Conservation (phyloP, 2,329 filamentous ascomycete genomes). For the Arthrobotrys sphaeroides region DNA sequence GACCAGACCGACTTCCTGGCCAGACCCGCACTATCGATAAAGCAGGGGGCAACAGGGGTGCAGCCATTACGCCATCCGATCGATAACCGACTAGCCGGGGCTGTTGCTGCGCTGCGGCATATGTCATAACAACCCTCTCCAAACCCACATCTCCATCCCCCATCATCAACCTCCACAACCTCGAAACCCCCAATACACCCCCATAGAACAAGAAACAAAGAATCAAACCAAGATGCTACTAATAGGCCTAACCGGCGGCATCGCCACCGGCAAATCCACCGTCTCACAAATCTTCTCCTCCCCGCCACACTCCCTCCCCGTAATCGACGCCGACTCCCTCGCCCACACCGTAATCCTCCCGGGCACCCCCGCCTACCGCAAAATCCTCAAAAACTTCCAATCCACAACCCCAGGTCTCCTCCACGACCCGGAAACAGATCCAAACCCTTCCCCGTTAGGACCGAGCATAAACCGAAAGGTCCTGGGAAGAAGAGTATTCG, state of each 20-base stretch:
- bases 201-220: neutral
- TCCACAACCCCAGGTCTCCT: constrained; percentile 87
- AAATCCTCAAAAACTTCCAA: constrained; percentile 82
- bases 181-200: neutral
- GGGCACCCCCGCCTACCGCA: constrained; percentile 81
- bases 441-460: constrained; percentile 59
- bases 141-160: neutral
- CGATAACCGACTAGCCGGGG: constrained; percentile 13
- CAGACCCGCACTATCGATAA: constrained; percentile 69
- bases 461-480: constrained; percentile 78
- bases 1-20: constrained; percentile 64
- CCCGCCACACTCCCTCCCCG: constrained; percentile 83
- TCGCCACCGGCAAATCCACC: constrained; percentile 97
- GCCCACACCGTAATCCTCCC: constrained; percentile 95
- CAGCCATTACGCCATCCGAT: constrained; percentile 19
- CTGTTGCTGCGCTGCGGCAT: neutral
- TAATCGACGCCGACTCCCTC: constrained; percentile 92
- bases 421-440: constrained; percentile 61
- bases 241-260: constrained; percentile 94
- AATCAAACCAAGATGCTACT: constrained; percentile 75
- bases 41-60: neutral
- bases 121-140: neutral
- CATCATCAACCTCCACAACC: neutral
- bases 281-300: constrained; percentile 83
- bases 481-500: constrained; percentile 86